Evolutionary conservation across 805 yeast genomes (phyloP).

Genomic region (Cyberlindnera galapagoensis): DNA sequence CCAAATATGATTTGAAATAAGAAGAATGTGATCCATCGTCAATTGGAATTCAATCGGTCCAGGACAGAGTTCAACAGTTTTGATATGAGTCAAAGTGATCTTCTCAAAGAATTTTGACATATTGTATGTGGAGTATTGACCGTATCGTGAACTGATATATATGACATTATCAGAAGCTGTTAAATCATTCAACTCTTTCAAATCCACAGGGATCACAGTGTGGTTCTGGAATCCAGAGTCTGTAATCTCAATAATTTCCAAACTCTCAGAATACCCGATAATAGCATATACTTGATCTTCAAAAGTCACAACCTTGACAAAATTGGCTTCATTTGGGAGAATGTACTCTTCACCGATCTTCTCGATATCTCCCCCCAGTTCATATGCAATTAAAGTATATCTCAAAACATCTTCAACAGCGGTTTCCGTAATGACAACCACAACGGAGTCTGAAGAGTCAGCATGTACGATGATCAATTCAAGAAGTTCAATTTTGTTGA

Average conservation of each 20-base stretch:
- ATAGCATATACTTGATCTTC: constrained; percentile 6
- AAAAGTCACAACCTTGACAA: constrained; percentile 14
- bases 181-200: constrained; percentile 19
- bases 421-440: constrained; percentile 9
- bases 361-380: constrained; percentile 9
- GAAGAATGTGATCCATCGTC: constrained; percentile 7
- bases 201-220: not conserved
- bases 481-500: constrained; percentile 5
- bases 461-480: constrained; percentile 11
- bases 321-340: constrained; percentile 8
- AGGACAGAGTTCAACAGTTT: constrained; percentile 5
- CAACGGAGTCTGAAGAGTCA: constrained; percentile 14
- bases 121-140: constrained; percentile 9
- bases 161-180: constrained; percentile 9
- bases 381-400: constrained; percentile 3
- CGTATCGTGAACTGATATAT: constrained; percentile 20
- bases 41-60: constrained; percentile 16
- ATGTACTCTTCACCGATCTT: constrained; percentile 2
- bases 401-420: not conserved
- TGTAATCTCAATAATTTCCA: constrained; percentile 5
- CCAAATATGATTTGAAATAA: constrained; percentile 20
- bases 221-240: not conserved
- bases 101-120: not conserved
- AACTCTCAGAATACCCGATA: constrained; percentile 4
- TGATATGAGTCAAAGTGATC: not conserved